A percentile compares a stretch with the other conserved stretches of the same genome.
Conservation (phyloP, 768 basidiomycete species). For the Pisolithus marmoratus region DNA sequence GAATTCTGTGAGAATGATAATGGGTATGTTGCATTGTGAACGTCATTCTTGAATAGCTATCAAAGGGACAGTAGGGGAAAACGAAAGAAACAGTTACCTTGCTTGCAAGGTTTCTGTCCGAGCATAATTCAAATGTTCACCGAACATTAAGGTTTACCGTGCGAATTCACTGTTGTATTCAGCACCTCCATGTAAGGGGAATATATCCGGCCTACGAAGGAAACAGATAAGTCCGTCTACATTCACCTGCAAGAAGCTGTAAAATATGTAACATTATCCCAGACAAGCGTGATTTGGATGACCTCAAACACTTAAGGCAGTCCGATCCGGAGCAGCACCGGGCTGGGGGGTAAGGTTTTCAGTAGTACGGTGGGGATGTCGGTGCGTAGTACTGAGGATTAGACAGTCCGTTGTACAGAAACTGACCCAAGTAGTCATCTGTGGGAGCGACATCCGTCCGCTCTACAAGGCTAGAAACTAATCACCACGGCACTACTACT, state of each 20-base stretch:
- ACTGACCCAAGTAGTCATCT: slow-evolving; percentile 30
- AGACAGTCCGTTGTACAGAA: slow-evolving; percentile 45
- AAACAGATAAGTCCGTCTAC: too few relatives aligned
- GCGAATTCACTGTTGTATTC: slow-evolving; percentile 24
- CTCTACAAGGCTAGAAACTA: slow-evolving; percentile 36
- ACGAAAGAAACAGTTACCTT: too few relatives aligned
- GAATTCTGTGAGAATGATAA: too few relatives aligned
- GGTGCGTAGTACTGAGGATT: slow-evolving; percentile 29
- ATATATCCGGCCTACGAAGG: slow-evolving; percentile 26
- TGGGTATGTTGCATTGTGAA: too few relatives aligned
- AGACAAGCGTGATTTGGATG: slow-evolving; percentile 32
- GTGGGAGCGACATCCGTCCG: slow-evolving; percentile 20
- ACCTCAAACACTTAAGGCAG: slow-evolving; percentile 34
- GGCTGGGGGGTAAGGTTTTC: slow-evolving; percentile 43
- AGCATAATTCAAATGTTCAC: not conserved
- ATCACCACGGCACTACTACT: slow-evolving; percentile 42
- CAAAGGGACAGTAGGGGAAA: too few relatives aligned
- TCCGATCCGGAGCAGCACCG: slow-evolving; percentile 17
- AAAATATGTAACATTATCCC: slow-evolving; percentile 30
- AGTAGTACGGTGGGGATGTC: slow-evolving; percentile 32
- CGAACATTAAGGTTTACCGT: not conserved
- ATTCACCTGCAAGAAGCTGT: not conserved
- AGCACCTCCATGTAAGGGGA: slow-evolving; percentile 26
- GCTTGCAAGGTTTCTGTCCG: too few relatives aligned
- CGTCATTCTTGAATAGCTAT: too few relatives aligned